Conservation (phyloP, 306 rosid genomes). For the Sphenostylis stenocarpa region DNA sequence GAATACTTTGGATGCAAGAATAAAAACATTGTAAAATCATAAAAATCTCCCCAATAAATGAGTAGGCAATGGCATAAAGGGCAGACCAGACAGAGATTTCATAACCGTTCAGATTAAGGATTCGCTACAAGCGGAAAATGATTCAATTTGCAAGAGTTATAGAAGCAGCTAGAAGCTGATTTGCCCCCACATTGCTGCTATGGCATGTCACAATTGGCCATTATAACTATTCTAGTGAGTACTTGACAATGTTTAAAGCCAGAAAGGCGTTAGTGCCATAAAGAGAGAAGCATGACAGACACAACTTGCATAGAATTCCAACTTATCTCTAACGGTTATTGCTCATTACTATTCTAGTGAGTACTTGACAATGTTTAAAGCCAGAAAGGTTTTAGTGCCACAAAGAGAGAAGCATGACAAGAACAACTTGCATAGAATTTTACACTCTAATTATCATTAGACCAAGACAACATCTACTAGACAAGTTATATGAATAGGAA, state of each 20-base stretch:
- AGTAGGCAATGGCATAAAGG: neutral
- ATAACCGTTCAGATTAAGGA: neutral
- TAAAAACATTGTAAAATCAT: neutral
- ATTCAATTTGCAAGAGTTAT: neutral
- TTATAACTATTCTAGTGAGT: neutral
- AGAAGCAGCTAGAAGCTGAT: neutral
- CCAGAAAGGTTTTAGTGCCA: neutral
- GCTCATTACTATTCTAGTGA: neutral
- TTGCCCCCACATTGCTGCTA: neutral
- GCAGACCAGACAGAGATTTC: neutral
- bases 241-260: neutral
- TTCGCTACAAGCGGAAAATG: neutral
- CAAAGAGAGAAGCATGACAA: neutral
- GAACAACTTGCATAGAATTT: neutral
- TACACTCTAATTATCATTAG: neutral
- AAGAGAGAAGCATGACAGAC: neutral
- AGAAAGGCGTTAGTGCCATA: neutral
- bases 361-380: neutral
- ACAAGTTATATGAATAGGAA: neutral
- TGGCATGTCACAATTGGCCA: neutral
- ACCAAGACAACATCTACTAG: slow-evolving; percentile 18
- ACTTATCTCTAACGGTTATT: neutral
- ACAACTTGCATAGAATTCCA: neutral
- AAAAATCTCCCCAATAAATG: neutral
- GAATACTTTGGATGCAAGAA: neutral